These are phyloP conservation scores for Colletotrichum liriopes DNA, from an alignment of 2,329 filamentous ascomycete genomes.

Conservation along the genomic window DNA sequence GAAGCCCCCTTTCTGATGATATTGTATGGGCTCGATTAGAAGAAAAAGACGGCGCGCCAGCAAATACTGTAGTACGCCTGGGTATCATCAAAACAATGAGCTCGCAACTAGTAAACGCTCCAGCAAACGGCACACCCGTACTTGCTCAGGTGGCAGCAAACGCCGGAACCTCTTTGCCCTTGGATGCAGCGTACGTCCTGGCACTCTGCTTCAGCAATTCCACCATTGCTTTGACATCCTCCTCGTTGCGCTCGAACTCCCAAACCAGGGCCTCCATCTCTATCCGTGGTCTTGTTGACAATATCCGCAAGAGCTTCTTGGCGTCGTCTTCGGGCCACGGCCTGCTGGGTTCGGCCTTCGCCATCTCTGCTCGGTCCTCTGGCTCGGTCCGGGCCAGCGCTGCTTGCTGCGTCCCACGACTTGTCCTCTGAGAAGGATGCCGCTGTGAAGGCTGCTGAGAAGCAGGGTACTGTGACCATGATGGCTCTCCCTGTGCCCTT, in stretches of 20 bases:
- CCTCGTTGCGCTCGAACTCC: slow-evolving; percentile 17
- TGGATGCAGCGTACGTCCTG: slow-evolving; percentile 14
- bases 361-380: neutral
- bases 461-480: neutral
- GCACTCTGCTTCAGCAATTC: slow-evolving; percentile 29
- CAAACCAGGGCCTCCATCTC: slow-evolving; percentile 1
- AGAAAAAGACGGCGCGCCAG: neutral
- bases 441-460: neutral
- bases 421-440: neutral
- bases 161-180: slow-evolving; percentile 17
- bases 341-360: slow-evolving; percentile 2
- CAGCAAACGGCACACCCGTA: neutral
- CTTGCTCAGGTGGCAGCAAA: slow-evolving; percentile 22
- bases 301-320: slow-evolving; percentile 14
- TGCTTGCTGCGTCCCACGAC: neutral
- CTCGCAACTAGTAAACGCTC: slow-evolving; percentile 11
- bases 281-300: neutral
- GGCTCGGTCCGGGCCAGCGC: neutral
- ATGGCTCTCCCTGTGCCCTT: neutral
- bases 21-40: neutral
- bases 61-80: neutral
- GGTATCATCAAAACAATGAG: slow-evolving; percentile 32
- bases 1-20: no score
- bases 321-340: slow-evolving; percentile 24
- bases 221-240: slow-evolving; percentile 26